Evolutionary conservation across 208 protist species (phyloP).

Genomic region (Crithidia expoeki): DNA sequence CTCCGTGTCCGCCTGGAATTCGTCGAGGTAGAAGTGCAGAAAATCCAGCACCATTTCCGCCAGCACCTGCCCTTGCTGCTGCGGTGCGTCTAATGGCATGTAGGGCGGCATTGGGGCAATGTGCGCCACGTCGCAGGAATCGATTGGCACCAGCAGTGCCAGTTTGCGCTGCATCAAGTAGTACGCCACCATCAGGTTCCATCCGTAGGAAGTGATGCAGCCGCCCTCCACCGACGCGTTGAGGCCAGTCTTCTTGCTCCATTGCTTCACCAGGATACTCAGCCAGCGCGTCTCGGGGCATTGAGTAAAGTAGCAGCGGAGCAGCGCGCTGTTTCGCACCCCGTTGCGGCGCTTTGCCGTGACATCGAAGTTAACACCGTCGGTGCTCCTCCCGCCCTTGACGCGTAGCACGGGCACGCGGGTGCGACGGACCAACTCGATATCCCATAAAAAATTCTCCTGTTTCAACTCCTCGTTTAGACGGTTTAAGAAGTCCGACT

Average conservation of each 20-base stretch:
- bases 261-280: constrained; percentile 80
- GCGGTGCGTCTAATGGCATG: constrained; percentile 27
- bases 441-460: constrained; percentile 52
- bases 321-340: constrained; percentile 84
- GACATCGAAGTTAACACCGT: constrained; percentile 74
- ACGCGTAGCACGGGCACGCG: constrained; percentile 89
- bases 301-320: constrained; percentile 79
- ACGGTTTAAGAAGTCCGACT: constrained; percentile 63
- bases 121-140: constrained; percentile 49
- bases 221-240: constrained; percentile 68
- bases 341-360: constrained; percentile 82
- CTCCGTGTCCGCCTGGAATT: constrained; percentile 67
- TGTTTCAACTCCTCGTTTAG: constrained; percentile 30
- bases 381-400: constrained; percentile 8
- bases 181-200: constrained; percentile 87
- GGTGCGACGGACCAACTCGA: constrained; percentile 78
- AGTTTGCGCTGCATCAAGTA: constrained; percentile 70
- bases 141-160: constrained; percentile 60
- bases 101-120: constrained; percentile 40
- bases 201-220: constrained; percentile 89
- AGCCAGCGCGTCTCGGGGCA: constrained; percentile 68
- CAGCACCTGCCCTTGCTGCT: constrained; percentile 39
- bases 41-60: constrained; percentile 80
- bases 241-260: constrained; percentile 83
- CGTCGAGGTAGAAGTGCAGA: constrained; percentile 72